phyloP scores from a whole-genome alignment of 2,329 filamentous ascomycete species.

The Fusarium tanahbumbuense region DNA sequence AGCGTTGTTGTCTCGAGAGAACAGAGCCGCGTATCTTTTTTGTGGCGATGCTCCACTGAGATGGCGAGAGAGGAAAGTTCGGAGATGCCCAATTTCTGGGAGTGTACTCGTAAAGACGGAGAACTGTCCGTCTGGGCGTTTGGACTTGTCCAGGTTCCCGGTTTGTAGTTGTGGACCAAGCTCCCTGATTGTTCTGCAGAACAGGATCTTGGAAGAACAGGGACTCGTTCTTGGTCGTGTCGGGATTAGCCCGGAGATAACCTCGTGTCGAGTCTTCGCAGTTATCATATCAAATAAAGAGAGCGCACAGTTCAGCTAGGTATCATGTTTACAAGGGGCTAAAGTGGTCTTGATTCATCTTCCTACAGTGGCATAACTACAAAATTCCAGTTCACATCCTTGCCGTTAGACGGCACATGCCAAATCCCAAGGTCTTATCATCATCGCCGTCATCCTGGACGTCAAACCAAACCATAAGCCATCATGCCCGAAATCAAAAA shows the following conservation, averaged over 20 bases:
- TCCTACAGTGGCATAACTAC: not conserved
- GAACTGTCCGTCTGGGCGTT: not conserved
- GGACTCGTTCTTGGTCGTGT: not conserved
- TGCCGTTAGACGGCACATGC: not conserved
- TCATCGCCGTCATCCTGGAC: too few relatives aligned
- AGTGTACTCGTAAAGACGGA: not conserved
- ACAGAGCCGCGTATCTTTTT: not conserved
- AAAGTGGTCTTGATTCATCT: not conserved
- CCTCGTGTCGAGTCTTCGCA: accelerated
- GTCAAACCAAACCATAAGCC: too few relatives aligned
- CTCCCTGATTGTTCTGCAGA: not conserved
- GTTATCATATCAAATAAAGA: accelerated
- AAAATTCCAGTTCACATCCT: not conserved
- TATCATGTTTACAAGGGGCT: not conserved
- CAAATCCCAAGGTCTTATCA: not conserved
- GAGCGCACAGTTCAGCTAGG: accelerated
- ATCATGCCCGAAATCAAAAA: not conserved
- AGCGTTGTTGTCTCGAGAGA: constrained; percentile 3
- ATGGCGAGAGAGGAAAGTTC: not conserved
- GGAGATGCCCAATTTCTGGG: not conserved
- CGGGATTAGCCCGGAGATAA: not conserved
- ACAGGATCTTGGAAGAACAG: not conserved
- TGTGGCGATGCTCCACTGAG: not conserved
- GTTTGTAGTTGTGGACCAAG: not conserved
- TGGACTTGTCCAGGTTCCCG: not conserved